Conservation (phyloP, 73 alveolate species). For the Paramecium tetraurelia region DNA sequence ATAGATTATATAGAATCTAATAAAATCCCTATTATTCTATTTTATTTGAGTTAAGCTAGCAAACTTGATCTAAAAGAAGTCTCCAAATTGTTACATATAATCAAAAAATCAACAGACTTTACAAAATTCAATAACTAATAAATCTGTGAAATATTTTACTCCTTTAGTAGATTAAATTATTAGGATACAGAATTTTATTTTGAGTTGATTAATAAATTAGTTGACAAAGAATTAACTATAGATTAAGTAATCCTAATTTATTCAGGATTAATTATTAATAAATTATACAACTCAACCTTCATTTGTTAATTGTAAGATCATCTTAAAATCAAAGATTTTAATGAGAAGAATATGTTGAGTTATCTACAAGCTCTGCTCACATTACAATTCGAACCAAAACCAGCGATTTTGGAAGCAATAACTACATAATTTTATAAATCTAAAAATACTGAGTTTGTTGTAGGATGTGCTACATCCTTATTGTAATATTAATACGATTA, state of each 20-base stretch:
- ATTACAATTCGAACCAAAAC: background rate
- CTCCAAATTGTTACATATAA: background rate
- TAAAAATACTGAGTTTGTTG: background rate
- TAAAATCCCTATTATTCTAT: background rate
- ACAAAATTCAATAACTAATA: background rate
- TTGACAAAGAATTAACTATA: background rate
- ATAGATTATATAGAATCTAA: background rate
- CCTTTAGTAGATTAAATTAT: background rate
- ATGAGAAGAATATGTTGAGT: background rate
- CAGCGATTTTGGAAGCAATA: background rate
- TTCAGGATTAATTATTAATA: background rate
- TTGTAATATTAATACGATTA: background rate
- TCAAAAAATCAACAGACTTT: background rate
- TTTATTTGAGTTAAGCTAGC: conserved; percentile 10
- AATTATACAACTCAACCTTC: background rate
- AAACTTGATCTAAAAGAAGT: background rate
- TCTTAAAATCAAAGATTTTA: background rate
- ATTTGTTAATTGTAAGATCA: background rate
- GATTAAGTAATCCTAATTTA: background rate
- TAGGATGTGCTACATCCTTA: background rate
- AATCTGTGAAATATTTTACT: background rate
- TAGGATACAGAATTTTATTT: background rate
- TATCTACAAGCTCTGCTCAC: background rate
- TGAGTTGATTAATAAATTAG: background rate
- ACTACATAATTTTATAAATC: background rate